These are phyloP conservation scores for Syzygium malaccense DNA, from an alignment of 441 rosid species.

Conservation along the genomic window DNA sequence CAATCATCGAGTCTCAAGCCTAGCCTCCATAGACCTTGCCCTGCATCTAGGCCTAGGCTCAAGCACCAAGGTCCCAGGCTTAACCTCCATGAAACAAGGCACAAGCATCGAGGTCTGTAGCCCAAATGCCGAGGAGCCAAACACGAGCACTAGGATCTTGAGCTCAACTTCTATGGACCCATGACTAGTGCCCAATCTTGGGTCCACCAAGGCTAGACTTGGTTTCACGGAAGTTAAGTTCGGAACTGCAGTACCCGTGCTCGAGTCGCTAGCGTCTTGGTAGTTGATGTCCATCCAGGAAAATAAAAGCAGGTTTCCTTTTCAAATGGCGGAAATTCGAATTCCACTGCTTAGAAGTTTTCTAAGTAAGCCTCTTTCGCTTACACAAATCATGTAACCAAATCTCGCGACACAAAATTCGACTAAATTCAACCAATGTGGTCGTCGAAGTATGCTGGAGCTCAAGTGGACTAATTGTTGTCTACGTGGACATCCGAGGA, in stretches of 20 bases:
- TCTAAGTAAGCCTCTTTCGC: not conserved
- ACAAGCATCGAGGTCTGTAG: fast-evolving
- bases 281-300: not conserved
- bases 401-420: not conserved
- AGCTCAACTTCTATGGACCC: not conserved
- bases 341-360: not conserved
- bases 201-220: not conserved
- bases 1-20: not conserved
- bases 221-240: fast-evolving
- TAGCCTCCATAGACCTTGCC: fast-evolving
- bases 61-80: not conserved
- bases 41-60: fast-evolving
- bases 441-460: not conserved
- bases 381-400: not conserved
- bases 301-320: fast-evolving
- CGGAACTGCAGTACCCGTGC: fast-evolving
- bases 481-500: not conserved
- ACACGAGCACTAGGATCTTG: fast-evolving
- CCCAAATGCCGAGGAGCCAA: too few species aligned
- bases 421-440: not conserved
- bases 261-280: fast-evolving
- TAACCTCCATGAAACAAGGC: not conserved
- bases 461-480: not conserved
- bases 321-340: not conserved
- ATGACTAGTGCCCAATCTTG: not conserved